Percentiles rank a stretch among this genome's conserved stretches.
Conservation (phyloP, 2,329 filamentous ascomycete genomes). For the Xylariomycetidae sp. region DNA sequence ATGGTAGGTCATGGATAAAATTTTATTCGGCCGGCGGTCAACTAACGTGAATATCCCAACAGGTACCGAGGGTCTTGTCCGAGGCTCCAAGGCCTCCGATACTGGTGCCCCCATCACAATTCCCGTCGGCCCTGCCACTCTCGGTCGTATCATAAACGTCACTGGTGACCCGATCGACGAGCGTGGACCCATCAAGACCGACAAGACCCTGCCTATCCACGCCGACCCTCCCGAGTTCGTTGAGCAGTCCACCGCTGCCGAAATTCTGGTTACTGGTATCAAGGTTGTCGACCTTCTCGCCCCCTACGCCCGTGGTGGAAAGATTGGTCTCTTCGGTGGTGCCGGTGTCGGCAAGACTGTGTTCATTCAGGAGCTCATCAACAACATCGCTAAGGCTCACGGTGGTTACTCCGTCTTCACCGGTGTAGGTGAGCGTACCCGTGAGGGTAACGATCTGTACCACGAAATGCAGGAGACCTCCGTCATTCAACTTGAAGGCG, state of each 20-base stretch:
- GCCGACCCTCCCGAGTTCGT: slow-evolving; percentile 86
- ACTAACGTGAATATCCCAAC: too few species aligned
- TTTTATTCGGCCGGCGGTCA: too few species aligned
- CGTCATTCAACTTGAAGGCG: slow-evolving; percentile 98
- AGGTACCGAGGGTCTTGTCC: slow-evolving; percentile 99
- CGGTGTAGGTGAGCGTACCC: slow-evolving; percentile 99
- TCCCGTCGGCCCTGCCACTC: slow-evolving; percentile 86
- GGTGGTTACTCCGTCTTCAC: slow-evolving; percentile 99
- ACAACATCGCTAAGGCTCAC: slow-evolving; percentile 99
- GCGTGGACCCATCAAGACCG: slow-evolving; percentile 94
- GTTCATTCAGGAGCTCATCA: slow-evolving; percentile 99
- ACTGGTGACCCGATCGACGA: slow-evolving; percentile 99
- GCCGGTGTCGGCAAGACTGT: slow-evolving; percentile 99
- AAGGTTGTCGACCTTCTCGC: slow-evolving; percentile 99
- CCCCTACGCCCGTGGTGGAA: slow-evolving; percentile 99
- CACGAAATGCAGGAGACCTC: slow-evolving; percentile 99
- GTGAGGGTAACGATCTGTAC: slow-evolving; percentile 99
- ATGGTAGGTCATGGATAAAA: slow-evolving; percentile 61
- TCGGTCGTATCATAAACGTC: slow-evolving; percentile 99
- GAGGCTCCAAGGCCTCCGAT: slow-evolving; percentile 79
- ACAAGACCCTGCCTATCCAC: slow-evolving; percentile 87
- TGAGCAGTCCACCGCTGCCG: slow-evolving; percentile 93
- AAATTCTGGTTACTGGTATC: slow-evolving; percentile 98
- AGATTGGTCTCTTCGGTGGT: slow-evolving; percentile 99
- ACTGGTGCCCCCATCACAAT: slow-evolving; percentile 95